These are phyloP conservation scores for cucumber (Cucumis sativus) DNA, from an alignment of 306 rosid species.

Conservation along the genomic window DNA sequence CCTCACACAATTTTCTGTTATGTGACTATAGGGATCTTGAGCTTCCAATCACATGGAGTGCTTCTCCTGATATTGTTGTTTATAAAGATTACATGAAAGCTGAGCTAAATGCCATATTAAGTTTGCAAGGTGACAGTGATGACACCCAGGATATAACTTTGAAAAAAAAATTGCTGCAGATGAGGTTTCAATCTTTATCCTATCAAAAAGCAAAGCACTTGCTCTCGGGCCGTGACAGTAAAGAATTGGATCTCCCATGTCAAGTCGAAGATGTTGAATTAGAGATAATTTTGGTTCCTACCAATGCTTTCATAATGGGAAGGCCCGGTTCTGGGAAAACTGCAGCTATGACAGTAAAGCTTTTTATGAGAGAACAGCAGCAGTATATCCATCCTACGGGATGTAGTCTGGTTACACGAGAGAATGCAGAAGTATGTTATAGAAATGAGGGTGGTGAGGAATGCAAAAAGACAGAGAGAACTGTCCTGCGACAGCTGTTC, in stretches of 20 bases:
- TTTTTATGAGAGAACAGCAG: slow-evolving; percentile 34
- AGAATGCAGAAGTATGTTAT: background rate
- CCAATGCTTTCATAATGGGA: slow-evolving; percentile 47
- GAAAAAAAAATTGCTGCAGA: slow-evolving; percentile 31
- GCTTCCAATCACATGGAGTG: slow-evolving; percentile 43
- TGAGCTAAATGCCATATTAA: slow-evolving; percentile 17
- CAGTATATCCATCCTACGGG: slow-evolving; percentile 20
- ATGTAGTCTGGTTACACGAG: slow-evolving; percentile 2
- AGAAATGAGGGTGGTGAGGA: slow-evolving; percentile 13
- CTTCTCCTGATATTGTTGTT: slow-evolving; percentile 16
- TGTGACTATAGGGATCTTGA: slow-evolving; percentile 37
- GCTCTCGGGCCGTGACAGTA: slow-evolving; percentile 25
- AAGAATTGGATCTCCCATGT: slow-evolving; percentile 44
- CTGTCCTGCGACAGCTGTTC: slow-evolving; percentile 40
- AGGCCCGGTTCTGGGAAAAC: slow-evolving; percentile 66
- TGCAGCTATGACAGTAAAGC: slow-evolving; percentile 44
- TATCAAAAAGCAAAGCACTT: slow-evolving; percentile 29
- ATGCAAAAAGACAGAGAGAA: slow-evolving; percentile 4
- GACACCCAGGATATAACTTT: slow-evolving; percentile 29
- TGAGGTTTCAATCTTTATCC: slow-evolving; percentile 55
- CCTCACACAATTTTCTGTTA: background rate
- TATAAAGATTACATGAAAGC: slow-evolving; percentile 17
- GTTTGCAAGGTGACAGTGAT: slow-evolving; percentile 15
- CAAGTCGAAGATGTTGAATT: slow-evolving; percentile 38
- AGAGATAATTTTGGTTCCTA: slow-evolving; percentile 30